Evolutionary conservation across 2,329 filamentous ascomycete genomes (phyloP).

Genomic region (Monosporascus sp.): DNA sequence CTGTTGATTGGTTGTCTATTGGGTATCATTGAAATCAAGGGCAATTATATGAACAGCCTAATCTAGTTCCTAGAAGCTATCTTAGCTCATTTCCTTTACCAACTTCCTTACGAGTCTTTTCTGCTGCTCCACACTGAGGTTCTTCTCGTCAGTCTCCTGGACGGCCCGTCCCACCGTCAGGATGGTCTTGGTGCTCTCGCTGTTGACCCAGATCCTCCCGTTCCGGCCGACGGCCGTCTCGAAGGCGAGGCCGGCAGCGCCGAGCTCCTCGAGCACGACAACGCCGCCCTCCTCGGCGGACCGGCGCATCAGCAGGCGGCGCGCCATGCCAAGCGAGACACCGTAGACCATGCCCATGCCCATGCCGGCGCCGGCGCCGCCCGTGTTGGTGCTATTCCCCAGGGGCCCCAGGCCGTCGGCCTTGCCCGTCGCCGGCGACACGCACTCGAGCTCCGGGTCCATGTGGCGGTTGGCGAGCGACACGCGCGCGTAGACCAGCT

Average conservation of each 20-base stretch:
- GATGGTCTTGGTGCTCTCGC: conserved; percentile 66
- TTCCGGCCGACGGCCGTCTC: conserved; percentile 93
- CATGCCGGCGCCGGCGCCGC: too few species aligned
- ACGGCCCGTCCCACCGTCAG: conserved; percentile 76
- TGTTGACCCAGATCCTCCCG: conserved; percentile 87
- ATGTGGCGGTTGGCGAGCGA: conserved; percentile 73
- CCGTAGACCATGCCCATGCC: conserved; percentile 78
- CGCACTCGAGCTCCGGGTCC: conserved; percentile 87
- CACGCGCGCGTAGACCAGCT: conserved; percentile 86
- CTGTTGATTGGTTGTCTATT: too few species aligned
- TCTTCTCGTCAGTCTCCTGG: conserved; percentile 67
- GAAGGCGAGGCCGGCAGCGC: conserved; percentile 71
- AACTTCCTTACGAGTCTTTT: conserved; percentile 64
- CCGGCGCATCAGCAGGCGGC: conserved; percentile 66
- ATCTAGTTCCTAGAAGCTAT: not conserved
- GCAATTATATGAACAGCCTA: too few species aligned
- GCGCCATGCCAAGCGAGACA: conserved; percentile 76
- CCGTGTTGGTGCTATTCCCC: conserved; percentile 24
- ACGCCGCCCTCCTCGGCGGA: conserved; percentile 59
- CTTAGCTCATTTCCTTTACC: conserved; percentile 53
- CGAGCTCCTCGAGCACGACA: conserved; percentile 74
- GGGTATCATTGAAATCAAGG: too few species aligned
- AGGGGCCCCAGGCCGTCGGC: conserved; percentile 82
- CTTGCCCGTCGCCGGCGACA: conserved; percentile 81
- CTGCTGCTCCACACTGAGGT: conserved; percentile 61